Evolutionary conservation across 2,329 filamentous ascomycete genomes (phyloP).

Genomic region (Emergomyces orientalis): DNA sequence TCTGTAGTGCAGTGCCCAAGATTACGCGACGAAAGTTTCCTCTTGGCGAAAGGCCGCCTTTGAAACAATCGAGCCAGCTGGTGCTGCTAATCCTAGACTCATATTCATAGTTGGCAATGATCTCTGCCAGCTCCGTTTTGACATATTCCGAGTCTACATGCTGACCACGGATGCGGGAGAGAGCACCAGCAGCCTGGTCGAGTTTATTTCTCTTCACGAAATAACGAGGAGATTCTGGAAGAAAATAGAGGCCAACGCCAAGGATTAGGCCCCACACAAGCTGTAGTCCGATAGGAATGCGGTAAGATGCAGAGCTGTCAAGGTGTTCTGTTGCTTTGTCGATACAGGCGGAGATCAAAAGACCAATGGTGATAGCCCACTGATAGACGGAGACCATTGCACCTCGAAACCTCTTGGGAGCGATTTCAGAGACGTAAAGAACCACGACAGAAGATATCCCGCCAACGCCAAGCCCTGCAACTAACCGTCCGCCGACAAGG

Average conservation of each 20-base stretch:
- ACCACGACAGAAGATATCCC: conserved; percentile 33
- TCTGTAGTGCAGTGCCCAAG: conserved; percentile 62
- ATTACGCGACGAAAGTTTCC: conserved; percentile 61
- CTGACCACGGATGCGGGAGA: conserved; percentile 37
- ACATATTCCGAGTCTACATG: conserved; percentile 38
- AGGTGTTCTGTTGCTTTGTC: conserved; percentile 57
- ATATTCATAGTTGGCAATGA: conserved; percentile 44
- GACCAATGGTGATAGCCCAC: conserved; percentile 35
- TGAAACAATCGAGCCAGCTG: conserved; percentile 45
- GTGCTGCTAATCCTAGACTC: conserved; percentile 35
- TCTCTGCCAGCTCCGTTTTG: conserved; percentile 42
- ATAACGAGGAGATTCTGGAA: conserved; percentile 46
- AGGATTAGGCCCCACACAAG: conserved; percentile 52
- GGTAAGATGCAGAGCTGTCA: conserved; percentile 45
- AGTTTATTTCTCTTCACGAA: conserved; percentile 21
- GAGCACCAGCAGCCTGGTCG: conserved; percentile 15
- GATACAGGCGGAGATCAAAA: conserved; percentile 53
- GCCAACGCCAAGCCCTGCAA: conserved; percentile 35
- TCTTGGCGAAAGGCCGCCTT: conserved; percentile 31
- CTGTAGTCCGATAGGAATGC: conserved; percentile 55
- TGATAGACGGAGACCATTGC: conserved; percentile 36
- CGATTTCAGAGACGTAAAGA: conserved; percentile 31
- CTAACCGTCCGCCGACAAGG: conserved; percentile 32
- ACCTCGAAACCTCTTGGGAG: conserved; percentile 34
- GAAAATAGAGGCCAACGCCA: conserved; percentile 43